These are phyloP conservation scores for Amanita pallidorosea DNA, from an alignment of 768 basidiomycete species.

Conservation along the genomic window DNA sequence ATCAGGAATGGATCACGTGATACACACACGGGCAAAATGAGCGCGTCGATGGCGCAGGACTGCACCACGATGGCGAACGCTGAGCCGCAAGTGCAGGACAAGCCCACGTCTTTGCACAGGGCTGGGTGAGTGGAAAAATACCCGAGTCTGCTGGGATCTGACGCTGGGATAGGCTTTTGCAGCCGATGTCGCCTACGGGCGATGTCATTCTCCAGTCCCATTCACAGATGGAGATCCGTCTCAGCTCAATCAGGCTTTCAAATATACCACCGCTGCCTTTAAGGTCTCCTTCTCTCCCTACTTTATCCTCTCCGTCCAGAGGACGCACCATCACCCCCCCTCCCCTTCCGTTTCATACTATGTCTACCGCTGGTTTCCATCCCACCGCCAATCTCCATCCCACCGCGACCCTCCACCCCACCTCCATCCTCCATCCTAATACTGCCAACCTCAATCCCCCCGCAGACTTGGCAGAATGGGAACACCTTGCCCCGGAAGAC, in stretches of 20 bases:
- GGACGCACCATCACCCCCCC: no score
- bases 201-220: slow-evolving; percentile 24
- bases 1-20: slow-evolving; percentile 13
- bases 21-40: background rate
- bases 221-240: slow-evolving; percentile 54
- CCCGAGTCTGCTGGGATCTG: no score
- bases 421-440: no score
- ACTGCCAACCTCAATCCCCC: no score
- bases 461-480: background rate
- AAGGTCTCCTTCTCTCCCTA: background rate
- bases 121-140: background rate
- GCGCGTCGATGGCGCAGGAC: background rate
- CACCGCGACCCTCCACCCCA: background rate
- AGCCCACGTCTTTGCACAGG: background rate
- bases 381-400: background rate
- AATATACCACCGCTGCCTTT: slow-evolving; percentile 25
- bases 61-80: background rate
- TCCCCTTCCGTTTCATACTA: background rate
- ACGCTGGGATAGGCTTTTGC: slow-evolving; percentile 25
- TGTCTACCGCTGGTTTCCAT: background rate
- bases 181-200: slow-evolving; percentile 16
- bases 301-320: no score
- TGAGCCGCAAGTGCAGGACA: background rate
- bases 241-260: slow-evolving; percentile 57
- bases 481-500: background rate